These are phyloP conservation scores for Erodium trifolium DNA, from an alignment of 441 rosid species.

Conservation along the genomic window DNA sequence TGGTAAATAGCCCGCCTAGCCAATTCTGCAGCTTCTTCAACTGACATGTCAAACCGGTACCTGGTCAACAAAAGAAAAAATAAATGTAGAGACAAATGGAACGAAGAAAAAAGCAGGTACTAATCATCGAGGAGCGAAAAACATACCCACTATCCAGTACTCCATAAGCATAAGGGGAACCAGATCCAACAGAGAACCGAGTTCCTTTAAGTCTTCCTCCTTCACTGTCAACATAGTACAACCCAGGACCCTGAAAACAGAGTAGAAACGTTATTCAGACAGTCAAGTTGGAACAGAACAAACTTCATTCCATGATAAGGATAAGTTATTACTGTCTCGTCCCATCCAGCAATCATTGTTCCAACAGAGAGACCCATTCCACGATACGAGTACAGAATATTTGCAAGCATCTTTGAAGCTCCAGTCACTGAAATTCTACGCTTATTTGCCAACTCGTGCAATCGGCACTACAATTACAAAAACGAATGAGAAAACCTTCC, in stretches of 20 bases:
- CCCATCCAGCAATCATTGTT: slow-evolving; percentile 99
- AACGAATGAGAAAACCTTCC: background rate
- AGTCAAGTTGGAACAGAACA: background rate
- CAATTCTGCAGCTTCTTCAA: slow-evolving; percentile 91
- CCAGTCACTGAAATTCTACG: slow-evolving; percentile 95
- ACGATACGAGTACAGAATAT: slow-evolving; percentile 89
- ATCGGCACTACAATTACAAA: slow-evolving; percentile 56
- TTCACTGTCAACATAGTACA: slow-evolving; percentile 97
- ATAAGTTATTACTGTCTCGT: slow-evolving; percentile 61
- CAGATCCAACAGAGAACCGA: slow-evolving; percentile 94
- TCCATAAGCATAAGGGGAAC: slow-evolving; percentile 98
- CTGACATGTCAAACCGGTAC: slow-evolving; percentile 71
- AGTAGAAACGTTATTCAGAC: background rate
- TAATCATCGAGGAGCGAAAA: background rate
- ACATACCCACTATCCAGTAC: slow-evolving; percentile 88
- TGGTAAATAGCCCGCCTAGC: slow-evolving; percentile 96
- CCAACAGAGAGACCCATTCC: slow-evolving; percentile 99
- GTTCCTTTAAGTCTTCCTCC: slow-evolving; percentile 95
- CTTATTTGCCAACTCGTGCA: slow-evolving; percentile 96
- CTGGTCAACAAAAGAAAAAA: slow-evolving; percentile 25
- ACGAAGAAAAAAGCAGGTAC: background rate
- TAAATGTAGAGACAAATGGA: background rate
- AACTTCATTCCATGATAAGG: background rate
- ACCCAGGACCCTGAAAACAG: slow-evolving; percentile 70
- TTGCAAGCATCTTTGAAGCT: slow-evolving; percentile 92